A percentile compares a stretch with the other conserved stretches of the same genome.
Evolutionary conservation across 495 filamentous ascomycete species (phyloP).

Genomic region (Penicillium cosmopolitanum): DNA sequence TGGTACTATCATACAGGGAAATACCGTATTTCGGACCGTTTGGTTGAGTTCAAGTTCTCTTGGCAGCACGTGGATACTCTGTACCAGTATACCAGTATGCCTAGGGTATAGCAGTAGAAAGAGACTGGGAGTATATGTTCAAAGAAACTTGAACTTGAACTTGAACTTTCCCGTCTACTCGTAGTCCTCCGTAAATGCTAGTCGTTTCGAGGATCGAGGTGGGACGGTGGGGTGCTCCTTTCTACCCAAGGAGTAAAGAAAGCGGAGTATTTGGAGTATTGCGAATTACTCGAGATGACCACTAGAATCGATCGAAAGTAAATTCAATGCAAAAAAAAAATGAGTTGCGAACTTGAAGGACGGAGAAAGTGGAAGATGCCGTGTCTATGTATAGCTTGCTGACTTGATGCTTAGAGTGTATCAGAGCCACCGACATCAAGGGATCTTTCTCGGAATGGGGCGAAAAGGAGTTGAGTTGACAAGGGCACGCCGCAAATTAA

Average conservation of each 20-base stretch:
- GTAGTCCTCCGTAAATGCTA: too few relatives aligned
- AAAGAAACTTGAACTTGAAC: neutral
- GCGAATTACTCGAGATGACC: too few relatives aligned
- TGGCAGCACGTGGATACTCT: neutral
- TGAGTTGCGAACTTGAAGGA: neutral
- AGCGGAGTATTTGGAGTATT: too few relatives aligned
- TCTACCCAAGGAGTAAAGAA: too few relatives aligned
- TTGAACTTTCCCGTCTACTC: neutral
- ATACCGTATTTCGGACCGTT: slow-evolving; percentile 1
- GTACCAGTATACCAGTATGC: neutral
- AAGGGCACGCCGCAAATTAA: slow-evolving; percentile 14
- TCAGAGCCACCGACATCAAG: slow-evolving; percentile 7
- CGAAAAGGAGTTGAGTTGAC: slow-evolving; percentile 2
- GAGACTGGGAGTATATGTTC: neutral
- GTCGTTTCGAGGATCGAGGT: too few relatives aligned
- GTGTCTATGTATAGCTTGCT: slow-evolving; percentile 14
- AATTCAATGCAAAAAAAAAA: neutral
- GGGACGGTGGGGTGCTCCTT: too few relatives aligned
- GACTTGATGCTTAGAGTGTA: slow-evolving; percentile 16
- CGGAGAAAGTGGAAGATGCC: neutral
- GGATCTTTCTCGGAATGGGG: slow-evolving; percentile 9
- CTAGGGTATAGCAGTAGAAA: neutral
- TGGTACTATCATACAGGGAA: too few relatives aligned
- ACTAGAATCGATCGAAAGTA: too few relatives aligned
- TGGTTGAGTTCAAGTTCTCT: neutral